phyloP scores from a whole-genome alignment of 176 grass and related monocot genomes.

The Rhipidocladum racemiflorum region DNA sequence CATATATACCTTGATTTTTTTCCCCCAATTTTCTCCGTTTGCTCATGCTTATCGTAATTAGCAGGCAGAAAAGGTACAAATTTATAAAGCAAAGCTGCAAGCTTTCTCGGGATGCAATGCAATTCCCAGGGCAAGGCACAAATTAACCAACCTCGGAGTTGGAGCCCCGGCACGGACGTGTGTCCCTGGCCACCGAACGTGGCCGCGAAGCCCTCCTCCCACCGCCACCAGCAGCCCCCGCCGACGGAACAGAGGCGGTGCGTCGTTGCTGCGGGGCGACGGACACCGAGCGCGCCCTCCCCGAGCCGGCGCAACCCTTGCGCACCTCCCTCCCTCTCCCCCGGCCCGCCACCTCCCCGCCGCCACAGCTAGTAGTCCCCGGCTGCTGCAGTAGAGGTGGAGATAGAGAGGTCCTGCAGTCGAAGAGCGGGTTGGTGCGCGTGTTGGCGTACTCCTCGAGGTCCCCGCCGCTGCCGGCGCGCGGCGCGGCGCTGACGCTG shows the following conservation, averaged over 20 bases:
- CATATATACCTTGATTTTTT: too few relatives aligned
- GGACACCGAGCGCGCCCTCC: constrained; percentile 41
- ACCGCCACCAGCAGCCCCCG: neutral
- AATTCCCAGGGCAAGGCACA: neutral
- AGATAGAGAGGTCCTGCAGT: neutral
- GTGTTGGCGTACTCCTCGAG: constrained; percentile 21
- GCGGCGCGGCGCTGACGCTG: constrained; percentile 35
- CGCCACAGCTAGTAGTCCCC: neutral
- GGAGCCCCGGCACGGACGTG: neutral
- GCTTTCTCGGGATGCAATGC: neutral
- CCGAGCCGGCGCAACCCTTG: neutral
- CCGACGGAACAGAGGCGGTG: neutral
- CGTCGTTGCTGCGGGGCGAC: constrained; percentile 27
- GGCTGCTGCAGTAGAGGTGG: neutral
- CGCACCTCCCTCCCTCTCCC: constrained; percentile 28
- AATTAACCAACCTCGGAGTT: constrained; percentile 29
- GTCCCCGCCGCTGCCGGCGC: neutral
- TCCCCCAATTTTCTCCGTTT: neutral
- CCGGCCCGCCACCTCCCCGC: neutral
- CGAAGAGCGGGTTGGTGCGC: constrained; percentile 51
- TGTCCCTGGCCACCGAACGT: neutral
- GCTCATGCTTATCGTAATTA: neutral
- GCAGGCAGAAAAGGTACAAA: neutral
- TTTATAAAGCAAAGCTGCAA: neutral
- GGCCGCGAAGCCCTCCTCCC: neutral